Evolutionary conservation across 1,284 basidiomycete genomes (phyloP).

Genomic region (Boletus smithii): DNA sequence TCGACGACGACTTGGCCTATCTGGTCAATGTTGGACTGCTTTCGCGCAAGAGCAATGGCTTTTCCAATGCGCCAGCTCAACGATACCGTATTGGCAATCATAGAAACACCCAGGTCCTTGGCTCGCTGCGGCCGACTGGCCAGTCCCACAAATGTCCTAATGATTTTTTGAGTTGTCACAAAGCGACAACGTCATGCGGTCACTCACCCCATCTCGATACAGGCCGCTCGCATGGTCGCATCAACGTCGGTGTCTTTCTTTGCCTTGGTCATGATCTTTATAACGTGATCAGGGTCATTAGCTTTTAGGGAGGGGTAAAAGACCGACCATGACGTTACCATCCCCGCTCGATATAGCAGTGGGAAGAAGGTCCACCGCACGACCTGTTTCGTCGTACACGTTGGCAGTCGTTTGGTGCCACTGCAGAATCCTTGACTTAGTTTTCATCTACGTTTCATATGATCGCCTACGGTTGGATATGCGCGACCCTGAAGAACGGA

Average conservation of each 20-base stretch:
- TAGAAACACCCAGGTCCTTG: conserved; percentile 33
- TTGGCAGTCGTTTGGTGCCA: conserved; percentile 40
- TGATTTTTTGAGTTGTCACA: not conserved
- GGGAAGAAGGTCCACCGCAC: conserved; percentile 32
- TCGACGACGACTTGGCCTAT: conserved; percentile 50
- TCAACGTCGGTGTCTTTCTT: conserved; percentile 35
- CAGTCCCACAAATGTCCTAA: conserved; percentile 38
- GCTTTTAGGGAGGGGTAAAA: not conserved
- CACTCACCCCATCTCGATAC: conserved; percentile 43
- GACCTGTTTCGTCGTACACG: conserved; percentile 36
- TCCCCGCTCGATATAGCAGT: conserved; percentile 37
- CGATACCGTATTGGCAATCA: conserved; percentile 51
- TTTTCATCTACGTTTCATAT: not conserved
- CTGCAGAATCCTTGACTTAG: conserved; percentile 13
- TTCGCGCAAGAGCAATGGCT: conserved; percentile 43
- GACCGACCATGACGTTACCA: conserved; percentile 37
- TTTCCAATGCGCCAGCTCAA: conserved; percentile 57
- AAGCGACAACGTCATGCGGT: not conserved
- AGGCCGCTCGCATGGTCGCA: conserved; percentile 35
- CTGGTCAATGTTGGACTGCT: conserved; percentile 42
- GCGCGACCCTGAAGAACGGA: conserved; percentile 36
- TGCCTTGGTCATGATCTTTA: conserved; percentile 37
- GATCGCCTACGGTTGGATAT: conserved; percentile 31
- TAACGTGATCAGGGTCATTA: conserved; percentile 18
- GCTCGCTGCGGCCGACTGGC: conserved; percentile 39